Percentiles rank a stretch among this genome's conserved stretches.
Conservation (phyloP, 257 asterid species). For the Fraxinus excelsior region DNA sequence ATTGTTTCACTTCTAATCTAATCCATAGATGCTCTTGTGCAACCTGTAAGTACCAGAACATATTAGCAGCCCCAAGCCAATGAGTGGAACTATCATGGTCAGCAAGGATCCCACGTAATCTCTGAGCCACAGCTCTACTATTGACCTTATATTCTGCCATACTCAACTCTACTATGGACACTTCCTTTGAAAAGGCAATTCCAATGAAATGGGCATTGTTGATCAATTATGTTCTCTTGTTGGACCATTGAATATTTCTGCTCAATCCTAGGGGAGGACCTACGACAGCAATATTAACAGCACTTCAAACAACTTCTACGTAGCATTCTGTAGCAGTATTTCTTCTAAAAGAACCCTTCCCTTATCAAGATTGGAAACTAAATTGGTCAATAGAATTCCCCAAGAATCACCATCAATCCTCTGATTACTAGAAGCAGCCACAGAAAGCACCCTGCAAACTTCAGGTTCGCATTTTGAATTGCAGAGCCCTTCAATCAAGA, state of each 20-base stretch:
- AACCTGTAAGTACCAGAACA: no score
- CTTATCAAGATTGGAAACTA: conserved; percentile 25
- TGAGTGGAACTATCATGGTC: neutral
- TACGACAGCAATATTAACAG: neutral
- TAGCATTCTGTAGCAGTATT: conserved; percentile 24
- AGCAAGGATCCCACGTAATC: no score
- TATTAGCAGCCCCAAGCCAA: neutral
- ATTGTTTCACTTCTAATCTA: no score
- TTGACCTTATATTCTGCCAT: neutral
- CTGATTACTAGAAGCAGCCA: conserved; percentile 43
- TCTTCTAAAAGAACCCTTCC: conserved; percentile 26
- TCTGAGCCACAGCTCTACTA: neutral
- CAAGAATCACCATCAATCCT: conserved; percentile 41
- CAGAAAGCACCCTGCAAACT: conserved; percentile 43
- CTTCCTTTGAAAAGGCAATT: neutral
- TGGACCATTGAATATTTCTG: neutral
- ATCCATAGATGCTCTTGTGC: no score
- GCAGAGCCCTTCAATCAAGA: conserved; percentile 59
- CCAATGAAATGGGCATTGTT: neutral
- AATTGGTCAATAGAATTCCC: conserved; percentile 39
- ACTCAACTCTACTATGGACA: neutral
- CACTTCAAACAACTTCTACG: conserved; percentile 16
- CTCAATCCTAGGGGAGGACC: neutral
- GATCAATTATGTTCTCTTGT: neutral
- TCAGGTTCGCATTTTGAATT: conserved; percentile 48